phyloP scores from a whole-genome alignment of 176 grass and related monocot genomes.

The Zizania latifolia region DNA sequence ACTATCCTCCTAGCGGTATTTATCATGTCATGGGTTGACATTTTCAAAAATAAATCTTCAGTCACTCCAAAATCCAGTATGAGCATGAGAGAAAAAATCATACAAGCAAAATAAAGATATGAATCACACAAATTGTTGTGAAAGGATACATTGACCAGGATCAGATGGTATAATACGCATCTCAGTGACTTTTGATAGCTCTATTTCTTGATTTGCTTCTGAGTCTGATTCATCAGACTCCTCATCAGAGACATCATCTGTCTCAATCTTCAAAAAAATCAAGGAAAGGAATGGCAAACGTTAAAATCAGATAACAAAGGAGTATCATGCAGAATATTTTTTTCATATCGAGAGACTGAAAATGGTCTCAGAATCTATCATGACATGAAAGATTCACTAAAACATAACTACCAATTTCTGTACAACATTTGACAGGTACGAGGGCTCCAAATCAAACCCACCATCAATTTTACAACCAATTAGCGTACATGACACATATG shows the following conservation, averaged over 20 bases:
- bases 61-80: background rate
- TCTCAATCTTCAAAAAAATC: slow-evolving; percentile 52
- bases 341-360: background rate
- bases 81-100: background rate
- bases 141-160: slow-evolving; percentile 60
- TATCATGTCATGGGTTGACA: too few species aligned
- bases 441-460: background rate
- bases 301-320: background rate
- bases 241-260: slow-evolving; percentile 31
- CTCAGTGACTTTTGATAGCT: slow-evolving; percentile 59
- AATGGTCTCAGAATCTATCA: background rate
- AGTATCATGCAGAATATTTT: background rate
- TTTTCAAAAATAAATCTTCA: slow-evolving; percentile 3
- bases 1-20: too few species aligned
- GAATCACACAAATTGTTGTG: background rate
- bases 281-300: background rate
- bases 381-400: background rate
- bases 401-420: background rate
- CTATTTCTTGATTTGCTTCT: slow-evolving; percentile 37
- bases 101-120: background rate
- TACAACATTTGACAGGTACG: background rate
- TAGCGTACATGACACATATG: background rate
- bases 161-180: slow-evolving; percentile 80
- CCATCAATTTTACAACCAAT: background rate
- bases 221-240: slow-evolving; percentile 48